Conservation (phyloP, 352 stramenopile genomes). For the Globisporangium barbulae region DNA sequence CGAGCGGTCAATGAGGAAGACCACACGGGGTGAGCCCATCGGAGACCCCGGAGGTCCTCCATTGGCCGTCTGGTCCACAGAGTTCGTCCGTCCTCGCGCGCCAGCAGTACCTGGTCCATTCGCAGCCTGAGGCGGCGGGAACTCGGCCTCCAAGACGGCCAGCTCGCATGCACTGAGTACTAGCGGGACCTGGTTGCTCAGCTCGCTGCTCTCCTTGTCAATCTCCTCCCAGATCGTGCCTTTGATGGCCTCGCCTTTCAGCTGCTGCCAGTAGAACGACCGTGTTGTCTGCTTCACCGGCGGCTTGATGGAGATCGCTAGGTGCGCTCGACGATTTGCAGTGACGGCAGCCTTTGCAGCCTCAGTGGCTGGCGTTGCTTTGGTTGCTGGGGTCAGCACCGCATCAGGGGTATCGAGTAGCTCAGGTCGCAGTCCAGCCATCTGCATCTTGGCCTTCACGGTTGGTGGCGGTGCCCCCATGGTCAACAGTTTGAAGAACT, state of each 20-base stretch:
- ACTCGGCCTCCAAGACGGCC: slow-evolving; percentile 50
- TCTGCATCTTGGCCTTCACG: slow-evolving; percentile 66
- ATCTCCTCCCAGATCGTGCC: slow-evolving; percentile 81
- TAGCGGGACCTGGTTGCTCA: slow-evolving; percentile 53
- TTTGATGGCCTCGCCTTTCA: slow-evolving; percentile 54
- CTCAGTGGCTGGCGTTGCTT: slow-evolving; percentile 5
- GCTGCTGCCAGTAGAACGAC: slow-evolving; percentile 75
- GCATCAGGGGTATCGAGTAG: slow-evolving; percentile 29
- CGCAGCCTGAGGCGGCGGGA: slow-evolving; percentile 47
- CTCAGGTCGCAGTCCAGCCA: slow-evolving; percentile 53
- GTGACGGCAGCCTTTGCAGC: slow-evolving; percentile 13
- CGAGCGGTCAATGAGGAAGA: slow-evolving; percentile 73
- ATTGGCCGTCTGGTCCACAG: slow-evolving; percentile 32
- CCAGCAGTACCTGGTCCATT: slow-evolving; percentile 28
- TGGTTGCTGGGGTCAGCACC: slow-evolving; percentile 11
- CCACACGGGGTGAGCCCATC: slow-evolving; percentile 47
- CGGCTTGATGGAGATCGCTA: slow-evolving; percentile 64
- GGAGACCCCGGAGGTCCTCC: slow-evolving; percentile 38
- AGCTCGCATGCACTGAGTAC: slow-evolving; percentile 49
- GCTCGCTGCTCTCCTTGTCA: slow-evolving; percentile 46
- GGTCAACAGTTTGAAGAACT: slow-evolving; percentile 69
- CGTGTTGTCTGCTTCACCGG: slow-evolving; percentile 53
- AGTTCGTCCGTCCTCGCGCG: slow-evolving; percentile 34
- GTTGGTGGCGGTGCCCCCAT: slow-evolving; percentile 56
- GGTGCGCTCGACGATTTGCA: slow-evolving; percentile 36